phyloP scores from a whole-genome alignment of 1,284 basidiomycete genomes.

The Puccinia coronata region DNA sequence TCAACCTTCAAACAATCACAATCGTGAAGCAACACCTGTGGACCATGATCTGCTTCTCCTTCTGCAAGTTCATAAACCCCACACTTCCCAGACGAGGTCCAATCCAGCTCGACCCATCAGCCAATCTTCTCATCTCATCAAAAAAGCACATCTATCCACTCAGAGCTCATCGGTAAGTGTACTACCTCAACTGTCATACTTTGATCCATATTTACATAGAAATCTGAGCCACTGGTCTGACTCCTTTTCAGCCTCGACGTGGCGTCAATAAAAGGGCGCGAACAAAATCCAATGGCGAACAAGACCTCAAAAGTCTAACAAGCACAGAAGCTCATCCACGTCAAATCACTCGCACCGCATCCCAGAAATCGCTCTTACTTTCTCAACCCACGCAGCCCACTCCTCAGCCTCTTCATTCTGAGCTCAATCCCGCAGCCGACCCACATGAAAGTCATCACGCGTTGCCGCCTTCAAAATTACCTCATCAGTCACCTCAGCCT shows the following conservation, averaged over 20 bases:
- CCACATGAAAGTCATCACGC: background rate
- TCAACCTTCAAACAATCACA: background rate
- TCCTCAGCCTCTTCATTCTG: background rate
- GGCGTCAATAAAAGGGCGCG: background rate
- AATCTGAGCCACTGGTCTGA: background rate
- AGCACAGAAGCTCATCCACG: background rate
- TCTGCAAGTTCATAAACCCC: slow-evolving; percentile 10
- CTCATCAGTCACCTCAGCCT: background rate
- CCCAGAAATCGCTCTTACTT: background rate
- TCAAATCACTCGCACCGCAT: background rate
- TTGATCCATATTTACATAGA: background rate
- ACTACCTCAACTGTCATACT: background rate
- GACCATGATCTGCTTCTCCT: slow-evolving; percentile 12
- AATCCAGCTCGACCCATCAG: background rate
- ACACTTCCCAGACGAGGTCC: background rate
- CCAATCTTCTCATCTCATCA: background rate
- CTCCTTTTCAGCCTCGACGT: slow-evolving; percentile 9
- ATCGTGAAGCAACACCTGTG: background rate
- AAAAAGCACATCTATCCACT: background rate
- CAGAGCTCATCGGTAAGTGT: slow-evolving; percentile 12
- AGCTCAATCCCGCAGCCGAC: background rate
- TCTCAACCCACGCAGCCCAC: background rate
- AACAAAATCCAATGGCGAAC: background rate
- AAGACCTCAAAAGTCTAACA: background rate
- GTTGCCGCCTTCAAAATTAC: background rate